These are phyloP conservation scores for Pseudocercospora cruenta DNA, from an alignment of 2,329 filamentous ascomycete species.

Conservation along the genomic window DNA sequence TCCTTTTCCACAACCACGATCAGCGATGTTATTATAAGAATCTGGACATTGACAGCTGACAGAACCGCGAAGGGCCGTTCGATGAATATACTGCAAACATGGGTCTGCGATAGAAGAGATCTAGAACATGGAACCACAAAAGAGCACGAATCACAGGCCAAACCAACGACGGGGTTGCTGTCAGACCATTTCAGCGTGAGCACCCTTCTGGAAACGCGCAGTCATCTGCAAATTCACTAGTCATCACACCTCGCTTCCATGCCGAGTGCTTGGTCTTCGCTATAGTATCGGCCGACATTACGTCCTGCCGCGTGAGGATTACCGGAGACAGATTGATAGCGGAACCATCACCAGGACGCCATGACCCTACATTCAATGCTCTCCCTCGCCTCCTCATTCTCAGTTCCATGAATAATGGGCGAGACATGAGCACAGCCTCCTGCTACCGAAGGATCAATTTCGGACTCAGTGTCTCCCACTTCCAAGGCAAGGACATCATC, in stretches of 20 bases:
- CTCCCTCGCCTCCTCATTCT: background rate
- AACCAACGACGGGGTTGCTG: background rate
- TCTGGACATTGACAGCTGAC: background rate
- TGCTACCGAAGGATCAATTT: background rate
- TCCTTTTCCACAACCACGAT: background rate
- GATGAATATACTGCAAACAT: background rate
- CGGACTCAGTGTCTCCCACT: background rate
- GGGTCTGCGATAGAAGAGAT: background rate
- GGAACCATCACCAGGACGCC: no score
- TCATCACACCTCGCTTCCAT: background rate
- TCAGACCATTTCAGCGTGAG: constrained; percentile 4
- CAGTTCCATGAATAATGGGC: background rate
- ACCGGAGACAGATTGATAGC: no score
- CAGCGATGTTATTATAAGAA: background rate
- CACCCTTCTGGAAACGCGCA: background rate
- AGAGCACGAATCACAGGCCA: background rate
- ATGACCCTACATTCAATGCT: no score
- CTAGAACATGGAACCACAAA: background rate
- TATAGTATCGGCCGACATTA: background rate
- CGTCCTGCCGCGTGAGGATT: no score
- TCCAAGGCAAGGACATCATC: constrained; percentile 45
- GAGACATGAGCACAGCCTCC: background rate
- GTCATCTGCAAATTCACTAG: background rate
- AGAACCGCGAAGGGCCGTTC: background rate
- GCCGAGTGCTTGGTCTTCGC: background rate